Conservation (phyloP, 345 rosid genomes). For the Cardamine resedifolia region DNA sequence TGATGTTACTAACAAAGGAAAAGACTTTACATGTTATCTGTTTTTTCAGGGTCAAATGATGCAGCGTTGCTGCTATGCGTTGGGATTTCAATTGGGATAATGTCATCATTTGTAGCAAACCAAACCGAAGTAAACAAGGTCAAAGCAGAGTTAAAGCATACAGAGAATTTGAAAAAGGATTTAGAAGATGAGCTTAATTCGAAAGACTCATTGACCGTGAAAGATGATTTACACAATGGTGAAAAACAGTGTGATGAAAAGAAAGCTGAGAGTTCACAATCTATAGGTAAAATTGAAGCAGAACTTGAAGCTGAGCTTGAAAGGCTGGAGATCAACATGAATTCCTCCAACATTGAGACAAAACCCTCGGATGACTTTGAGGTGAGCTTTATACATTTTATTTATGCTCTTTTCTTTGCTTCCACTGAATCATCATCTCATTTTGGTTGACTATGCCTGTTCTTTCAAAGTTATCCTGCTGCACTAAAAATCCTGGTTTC, state of each 20-base stretch:
- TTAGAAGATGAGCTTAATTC: slow-evolving; percentile 73
- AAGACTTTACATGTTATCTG: slow-evolving; percentile 5
- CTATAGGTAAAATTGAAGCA: slow-evolving; percentile 80
- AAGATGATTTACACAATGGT: slow-evolving; percentile 37
- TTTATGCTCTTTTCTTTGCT: neutral
- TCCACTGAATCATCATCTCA: neutral
- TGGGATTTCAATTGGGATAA: slow-evolving; percentile 69
- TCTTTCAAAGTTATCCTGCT: neutral
- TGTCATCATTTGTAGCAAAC: slow-evolving; percentile 53
- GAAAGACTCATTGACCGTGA: slow-evolving; percentile 60
- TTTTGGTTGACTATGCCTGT: neutral
- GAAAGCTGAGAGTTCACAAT: slow-evolving; percentile 49
- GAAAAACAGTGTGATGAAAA: slow-evolving; percentile 37
- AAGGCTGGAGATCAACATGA: slow-evolving; percentile 74
- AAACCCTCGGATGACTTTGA: slow-evolving; percentile 37
- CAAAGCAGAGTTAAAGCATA: slow-evolving; percentile 54
- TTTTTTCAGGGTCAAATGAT: slow-evolving; percentile 49
- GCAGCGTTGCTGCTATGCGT: slow-evolving; percentile 53
- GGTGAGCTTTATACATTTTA: slow-evolving; percentile 9
- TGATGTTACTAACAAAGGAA: neutral
- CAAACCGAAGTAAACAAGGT: slow-evolving; percentile 50
- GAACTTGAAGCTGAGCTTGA: slow-evolving; percentile 96
- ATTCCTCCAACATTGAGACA: slow-evolving; percentile 43
- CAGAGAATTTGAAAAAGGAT: slow-evolving; percentile 68
- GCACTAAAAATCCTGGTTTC: slow-evolving; percentile 28